These are phyloP conservation scores for Talaromyces sp. DNA, from an alignment of 2,329 filamentous ascomycete species.

Conservation along the genomic window DNA sequence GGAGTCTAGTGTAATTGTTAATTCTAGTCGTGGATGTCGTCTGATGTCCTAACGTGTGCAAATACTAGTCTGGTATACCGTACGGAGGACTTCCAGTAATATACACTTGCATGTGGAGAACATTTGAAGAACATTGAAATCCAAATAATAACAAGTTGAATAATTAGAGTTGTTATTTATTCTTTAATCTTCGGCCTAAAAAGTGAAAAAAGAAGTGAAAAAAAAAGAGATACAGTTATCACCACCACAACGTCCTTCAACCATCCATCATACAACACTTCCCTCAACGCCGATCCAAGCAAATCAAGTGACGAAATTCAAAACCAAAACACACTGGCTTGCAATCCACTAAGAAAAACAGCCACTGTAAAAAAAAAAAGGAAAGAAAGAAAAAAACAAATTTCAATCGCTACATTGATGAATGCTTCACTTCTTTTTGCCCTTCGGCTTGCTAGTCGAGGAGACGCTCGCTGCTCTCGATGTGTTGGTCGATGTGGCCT, in stretches of 20 bases:
- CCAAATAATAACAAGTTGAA: background rate
- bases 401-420: background rate
- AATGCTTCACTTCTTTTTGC: constrained; percentile 42
- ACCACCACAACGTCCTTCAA: background rate
- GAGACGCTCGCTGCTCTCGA: constrained; percentile 85
- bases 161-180: background rate
- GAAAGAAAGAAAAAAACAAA: too few relatives aligned
- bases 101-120: background rate
- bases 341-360: background rate
- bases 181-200: background rate
- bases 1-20: background rate
- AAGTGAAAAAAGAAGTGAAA: background rate
- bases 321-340: background rate
- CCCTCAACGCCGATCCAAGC: constrained; percentile 7
- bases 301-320: background rate
- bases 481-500: constrained; percentile 67
- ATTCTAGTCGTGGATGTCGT: background rate
- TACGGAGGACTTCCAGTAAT: too few relatives aligned
- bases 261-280: background rate
- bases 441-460: constrained; percentile 53
- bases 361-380: background rate
- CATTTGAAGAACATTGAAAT: too few relatives aligned
- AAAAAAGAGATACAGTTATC: background rate
- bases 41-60: too few relatives aligned
- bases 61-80: too few relatives aligned